Evolutionary conservation across 805 yeast genomes (phyloP).

Genomic region (Lipomyces lipofer): DNA sequence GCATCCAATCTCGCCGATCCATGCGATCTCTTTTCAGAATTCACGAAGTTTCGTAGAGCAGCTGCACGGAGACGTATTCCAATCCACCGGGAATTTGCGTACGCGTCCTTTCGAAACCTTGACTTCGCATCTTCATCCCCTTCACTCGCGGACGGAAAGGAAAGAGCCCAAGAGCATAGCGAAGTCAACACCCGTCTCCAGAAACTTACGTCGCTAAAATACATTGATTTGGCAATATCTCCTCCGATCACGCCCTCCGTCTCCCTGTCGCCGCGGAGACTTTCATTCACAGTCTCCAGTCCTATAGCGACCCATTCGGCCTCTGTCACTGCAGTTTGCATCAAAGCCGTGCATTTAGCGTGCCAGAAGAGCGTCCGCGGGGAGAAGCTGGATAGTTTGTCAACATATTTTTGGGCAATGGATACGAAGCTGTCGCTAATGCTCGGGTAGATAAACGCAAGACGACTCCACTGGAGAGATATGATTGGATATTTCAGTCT

Average conservation of each 20-base stretch:
- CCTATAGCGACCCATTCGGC: constrained; percentile 1
- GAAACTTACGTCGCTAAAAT: background rate
- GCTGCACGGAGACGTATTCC: background rate
- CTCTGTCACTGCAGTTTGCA: background rate
- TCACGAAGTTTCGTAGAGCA: background rate
- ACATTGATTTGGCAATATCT: background rate
- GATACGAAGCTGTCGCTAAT: no score
- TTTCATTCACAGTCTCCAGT: background rate
- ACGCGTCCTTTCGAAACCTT: background rate
- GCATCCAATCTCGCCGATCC: no score
- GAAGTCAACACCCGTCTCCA: constrained; percentile 10
- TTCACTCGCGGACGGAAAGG: background rate
- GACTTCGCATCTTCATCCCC: background rate
- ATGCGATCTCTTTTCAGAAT: background rate
- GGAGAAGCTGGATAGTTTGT: no score
- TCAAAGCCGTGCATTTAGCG: constrained; percentile 7
- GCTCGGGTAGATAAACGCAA: constrained; percentile 9
- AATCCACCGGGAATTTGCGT: background rate
- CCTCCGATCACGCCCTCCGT: background rate
- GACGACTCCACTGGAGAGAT: constrained; percentile 12
- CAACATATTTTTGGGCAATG: no score
- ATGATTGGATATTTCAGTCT: constrained; percentile 18
- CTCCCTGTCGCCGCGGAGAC: background rate
- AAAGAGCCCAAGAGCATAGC: constrained; percentile 2
- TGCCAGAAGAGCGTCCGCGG: constrained; percentile 16